Percentiles rank a stretch among this genome's conserved stretches.
These are phyloP conservation scores for Cryptococcus sp. DNA, from an alignment of 1,284 basidiomycete genomes.

Conservation along the genomic window DNA sequence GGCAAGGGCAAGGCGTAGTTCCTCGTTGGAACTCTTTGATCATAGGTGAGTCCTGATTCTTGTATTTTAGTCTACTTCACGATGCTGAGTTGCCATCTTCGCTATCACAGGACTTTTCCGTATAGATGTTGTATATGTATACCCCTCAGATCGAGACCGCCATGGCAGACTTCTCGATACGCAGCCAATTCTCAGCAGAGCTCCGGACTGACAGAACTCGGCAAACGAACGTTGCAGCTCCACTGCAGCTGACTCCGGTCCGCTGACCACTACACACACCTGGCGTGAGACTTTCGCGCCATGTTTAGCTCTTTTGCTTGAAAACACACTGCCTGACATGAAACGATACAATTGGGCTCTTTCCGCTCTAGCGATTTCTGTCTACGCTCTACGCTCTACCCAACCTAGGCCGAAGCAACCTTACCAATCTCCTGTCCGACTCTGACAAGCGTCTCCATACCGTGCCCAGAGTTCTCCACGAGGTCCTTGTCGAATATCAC, in stretches of 20 bases:
- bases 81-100: neutral
- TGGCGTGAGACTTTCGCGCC: no score
- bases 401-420: slow-evolving; percentile 9
- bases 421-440: slow-evolving; percentile 58
- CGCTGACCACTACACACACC: no score
- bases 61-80: neutral
- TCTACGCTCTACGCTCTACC: neutral
- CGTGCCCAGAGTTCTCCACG: slow-evolving; percentile 60
- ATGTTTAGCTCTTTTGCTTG: no score
- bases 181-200: no score
- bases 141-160: no score
- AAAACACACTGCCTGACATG: neutral
- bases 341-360: neutral
- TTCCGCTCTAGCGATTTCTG: neutral
- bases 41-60: neutral
- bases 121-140: slow-evolving; percentile 15
- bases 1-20: slow-evolving; percentile 29
- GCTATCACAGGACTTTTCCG: no score
- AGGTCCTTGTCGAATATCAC: slow-evolving; percentile 70
- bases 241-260: no score
- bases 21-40: no score
- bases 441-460: slow-evolving; percentile 71
- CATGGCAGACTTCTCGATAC: no score
- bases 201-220: no score
- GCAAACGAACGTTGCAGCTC: no score